Evolutionary conservation across 1,139 yeast species (phyloP), one percentile per base, ranked within the genome.

Genomic region (Debaryomycetaceae sp.): DNA sequence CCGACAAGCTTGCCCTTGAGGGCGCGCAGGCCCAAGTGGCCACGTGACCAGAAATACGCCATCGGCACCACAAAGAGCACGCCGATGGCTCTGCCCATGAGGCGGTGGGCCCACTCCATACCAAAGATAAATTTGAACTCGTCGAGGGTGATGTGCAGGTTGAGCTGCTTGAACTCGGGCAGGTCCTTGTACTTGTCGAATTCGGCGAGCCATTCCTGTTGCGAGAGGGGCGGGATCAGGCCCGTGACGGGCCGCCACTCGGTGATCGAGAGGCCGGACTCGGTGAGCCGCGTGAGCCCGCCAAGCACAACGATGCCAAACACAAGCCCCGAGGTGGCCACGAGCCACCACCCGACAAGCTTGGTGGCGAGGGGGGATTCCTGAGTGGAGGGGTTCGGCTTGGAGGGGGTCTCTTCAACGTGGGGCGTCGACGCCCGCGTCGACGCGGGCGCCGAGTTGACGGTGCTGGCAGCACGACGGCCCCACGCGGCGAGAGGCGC

Each of bases 221-320:
- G 78, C 34, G 63, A 75, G 49, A 84, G 51, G 1, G 98, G 98
- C 4, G 98, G 98, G 13, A 93, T 56, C 3, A 94, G 63, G 25
- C 99, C 99, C 0, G 98, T 88, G 19, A 93, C 89, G 1, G 99
- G 99, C 53, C 80, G 85, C 99, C 99, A 93, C 56, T 93, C 98
- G 1, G 98, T 91, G 51, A 93, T 93, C 29, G 95, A 84, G 30
- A 93, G 66, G 1, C 98, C 99, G 2, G 95, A 84, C 53, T 93
- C 98, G 0, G 98, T 93, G 29, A 93, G 67, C 47, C 99, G 72
- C 0, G 98, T 93, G 31, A 93, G 69, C 0, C 99, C 99, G 30
- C 98, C 99, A 4, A 93, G 67, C n/a, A 93, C 82, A 11, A 91
- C 97, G 38, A 93, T 93, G 26, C 95, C 96, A 56, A 91, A 91